Evolutionary conservation across 2,329 filamentous ascomycete genomes (phyloP), one percentile per base, ranked within the genome.

Genomic region (Sordariomycetes sp.): DNA sequence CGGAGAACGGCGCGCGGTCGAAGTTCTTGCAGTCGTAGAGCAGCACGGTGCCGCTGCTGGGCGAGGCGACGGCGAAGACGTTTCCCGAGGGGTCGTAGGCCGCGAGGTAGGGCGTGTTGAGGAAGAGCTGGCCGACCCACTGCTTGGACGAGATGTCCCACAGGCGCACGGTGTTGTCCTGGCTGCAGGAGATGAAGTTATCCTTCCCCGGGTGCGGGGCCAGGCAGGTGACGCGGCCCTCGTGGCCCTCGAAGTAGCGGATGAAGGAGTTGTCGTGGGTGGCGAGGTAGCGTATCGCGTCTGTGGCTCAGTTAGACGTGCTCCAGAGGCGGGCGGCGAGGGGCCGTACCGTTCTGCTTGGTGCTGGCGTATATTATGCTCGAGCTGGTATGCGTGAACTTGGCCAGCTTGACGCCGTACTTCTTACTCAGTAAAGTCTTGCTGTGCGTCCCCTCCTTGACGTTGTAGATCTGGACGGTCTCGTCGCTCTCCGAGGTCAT

Each of bases 251-350:
- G 70, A 97, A 99, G 73, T 99, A 99, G 62, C 94, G 88, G 61
- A 97, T 89, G 71, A 96, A 99, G 60, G 87, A 89, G 74, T 97
- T 97, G 71, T 97, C 94, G 72, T 99, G 94, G 14, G 87, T 96
- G 59, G 83, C 95, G 61, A 91, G 87, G 74, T 88, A 97, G 69
- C 85, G 87, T 64, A 88, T 95, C 66, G 84, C 91, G 76, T 93
- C 88, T 87, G 32, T 14, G 43, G 28, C 40, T 22, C 7, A 50
- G 32, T 50, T 50, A 50, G 46, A n/a, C 22, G 22, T 3, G 22
- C 8, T 6, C 1, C 22, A n/a, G 2, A n/a, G 16, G 43, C 16
- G 11, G 46, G n/a, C 14, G 43, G 18, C 20, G 53, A n/a, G 16
- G 22, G 18, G 37, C 18, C 75, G 61, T 76, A 90, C 88, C 82